phyloP scores from a whole-genome alignment of 805 yeast species.

The Candida morakotiae region DNA sequence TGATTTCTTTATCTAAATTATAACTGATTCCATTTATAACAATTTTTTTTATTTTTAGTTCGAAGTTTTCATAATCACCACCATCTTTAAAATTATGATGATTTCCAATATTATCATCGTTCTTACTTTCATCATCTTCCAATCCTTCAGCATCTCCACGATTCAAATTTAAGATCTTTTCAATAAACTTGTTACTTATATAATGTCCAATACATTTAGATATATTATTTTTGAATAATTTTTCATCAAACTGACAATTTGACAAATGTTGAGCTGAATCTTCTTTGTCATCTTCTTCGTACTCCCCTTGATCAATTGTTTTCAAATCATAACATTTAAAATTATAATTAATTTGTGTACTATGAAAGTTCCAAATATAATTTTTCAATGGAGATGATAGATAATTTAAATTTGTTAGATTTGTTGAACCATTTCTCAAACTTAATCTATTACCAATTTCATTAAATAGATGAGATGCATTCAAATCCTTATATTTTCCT shows the following conservation, averaged over 20 bases:
- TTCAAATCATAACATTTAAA: slow-evolving; percentile 32
- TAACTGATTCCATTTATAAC: slow-evolving; percentile 32
- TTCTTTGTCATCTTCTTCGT: slow-evolving; percentile 30
- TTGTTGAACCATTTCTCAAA: slow-evolving; percentile 21
- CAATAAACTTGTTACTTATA: slow-evolving; percentile 28
- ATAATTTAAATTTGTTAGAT: slow-evolving; percentile 12
- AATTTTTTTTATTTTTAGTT: slow-evolving; percentile 21
- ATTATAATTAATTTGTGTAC: slow-evolving; percentile 14
- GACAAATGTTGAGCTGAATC: slow-evolving; percentile 1
- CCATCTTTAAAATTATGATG: slow-evolving; percentile 38
- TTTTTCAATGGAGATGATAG: slow-evolving; percentile 17
- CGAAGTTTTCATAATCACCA: slow-evolving; percentile 14
- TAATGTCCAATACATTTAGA: slow-evolving; percentile 28
- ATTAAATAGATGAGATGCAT: slow-evolving; percentile 54
- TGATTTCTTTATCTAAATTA: slow-evolving; percentile 31
- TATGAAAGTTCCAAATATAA: slow-evolving; percentile 31
- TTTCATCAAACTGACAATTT: slow-evolving; percentile 12
- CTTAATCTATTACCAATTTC: slow-evolving; percentile 44
- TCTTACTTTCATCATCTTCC: slow-evolving; percentile 20
- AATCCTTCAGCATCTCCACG: slow-evolving; percentile 40
- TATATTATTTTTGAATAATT: slow-evolving; percentile 6
- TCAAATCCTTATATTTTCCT: slow-evolving; percentile 50
- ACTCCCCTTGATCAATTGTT: slow-evolving; percentile 33
- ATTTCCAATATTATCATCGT: no score
- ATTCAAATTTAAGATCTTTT: slow-evolving; percentile 28